Conservation (phyloP, 2,329 filamentous ascomycete species). For the Alternaria sp. region DNA sequence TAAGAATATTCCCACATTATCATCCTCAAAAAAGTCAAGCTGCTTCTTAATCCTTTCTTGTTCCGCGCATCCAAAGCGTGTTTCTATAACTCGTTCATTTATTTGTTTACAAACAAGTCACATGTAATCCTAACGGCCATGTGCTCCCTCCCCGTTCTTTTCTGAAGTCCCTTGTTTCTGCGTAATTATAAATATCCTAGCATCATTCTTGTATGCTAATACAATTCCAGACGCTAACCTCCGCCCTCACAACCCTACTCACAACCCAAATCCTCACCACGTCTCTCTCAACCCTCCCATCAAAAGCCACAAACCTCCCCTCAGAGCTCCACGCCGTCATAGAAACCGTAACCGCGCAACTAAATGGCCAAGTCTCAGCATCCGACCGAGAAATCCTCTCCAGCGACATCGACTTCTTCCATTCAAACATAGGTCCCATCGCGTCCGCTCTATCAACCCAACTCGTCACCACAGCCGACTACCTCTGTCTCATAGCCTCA, state of each 20-base stretch:
- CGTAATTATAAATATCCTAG: not conserved
- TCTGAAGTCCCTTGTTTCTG: not conserved
- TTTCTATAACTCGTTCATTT: slow-evolving; percentile 2
- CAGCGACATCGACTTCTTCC: slow-evolving; percentile 53
- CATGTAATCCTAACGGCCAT: no score
- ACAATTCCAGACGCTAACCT: slow-evolving; percentile 48
- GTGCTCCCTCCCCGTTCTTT: no score
- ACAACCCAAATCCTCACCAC: slow-evolving; percentile 47
- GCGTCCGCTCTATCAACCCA: slow-evolving; percentile 47
- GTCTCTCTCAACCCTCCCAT: slow-evolving; percentile 49
- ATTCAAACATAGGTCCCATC: slow-evolving; percentile 51
- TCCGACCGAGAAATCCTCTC: slow-evolving; percentile 52
- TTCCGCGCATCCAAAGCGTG: not conserved
- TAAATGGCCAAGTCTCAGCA: slow-evolving; percentile 49
- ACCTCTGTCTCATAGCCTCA: slow-evolving; percentile 47
- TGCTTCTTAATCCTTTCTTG: not conserved
- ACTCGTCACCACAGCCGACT: slow-evolving; percentile 38
- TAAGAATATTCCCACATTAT: slow-evolving; percentile 29
- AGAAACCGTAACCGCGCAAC: slow-evolving; percentile 53
- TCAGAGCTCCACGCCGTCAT: slow-evolving; percentile 56
- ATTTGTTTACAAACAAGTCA: slow-evolving; percentile 2
- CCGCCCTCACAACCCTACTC: slow-evolving; percentile 45
- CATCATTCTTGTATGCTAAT: slow-evolving; percentile 13
- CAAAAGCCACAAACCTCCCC: slow-evolving; percentile 49
- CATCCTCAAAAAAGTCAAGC: not conserved